Evolutionary conservation across 2,329 filamentous ascomycete genomes (phyloP), one percentile per base, ranked within the genome.

Genomic region (Shiraia sp.): DNA sequence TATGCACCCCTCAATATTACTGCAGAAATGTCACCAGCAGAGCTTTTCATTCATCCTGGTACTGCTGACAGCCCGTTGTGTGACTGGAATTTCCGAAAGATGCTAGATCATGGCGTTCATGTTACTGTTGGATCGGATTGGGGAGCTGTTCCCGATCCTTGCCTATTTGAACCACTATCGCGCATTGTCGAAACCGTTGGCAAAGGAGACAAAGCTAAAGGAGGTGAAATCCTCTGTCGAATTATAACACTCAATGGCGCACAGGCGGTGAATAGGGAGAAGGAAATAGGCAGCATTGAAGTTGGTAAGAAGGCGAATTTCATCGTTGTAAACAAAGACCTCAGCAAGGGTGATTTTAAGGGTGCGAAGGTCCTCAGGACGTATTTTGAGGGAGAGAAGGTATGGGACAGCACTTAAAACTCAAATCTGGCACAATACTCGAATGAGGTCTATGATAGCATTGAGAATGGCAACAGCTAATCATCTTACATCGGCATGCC

Each of bases 291-390:
- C 12, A 65, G 57, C 34, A 59, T 69, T 22, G 55, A 60, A 40
- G 47, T 62, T 2, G 59, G 62, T 12, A 68, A 69, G 53, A 59
- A 51, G 35, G 63, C 63, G 13, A 65, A 63, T 41, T 65, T 68
- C 25, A 62, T 66, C 31, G 46, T 58, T 8, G 44, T 66, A 10
- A 56, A 65, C 44, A 32, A 49, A 12, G 58, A 67, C 46, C 45
- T 66, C 22, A 62, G 54, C 31, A 47, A 53, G 23, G 65, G 61
- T 1, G 43, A 58, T 7, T 65, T 66, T 32, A 48, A 43, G 3
- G 57, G 52, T 1, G 62, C 62, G 8, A 50, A 28, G 16, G 60
- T 67, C 9, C 27, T 65, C 36, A 47, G 49, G 40, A 66, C 62
- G 1, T 66, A 58, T 37, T 68, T 68, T 37, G 57, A 57, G 24